Conservation (phyloP, 2,329 filamentous ascomycete species). For the Myriosclerotinia duriaeana region DNA sequence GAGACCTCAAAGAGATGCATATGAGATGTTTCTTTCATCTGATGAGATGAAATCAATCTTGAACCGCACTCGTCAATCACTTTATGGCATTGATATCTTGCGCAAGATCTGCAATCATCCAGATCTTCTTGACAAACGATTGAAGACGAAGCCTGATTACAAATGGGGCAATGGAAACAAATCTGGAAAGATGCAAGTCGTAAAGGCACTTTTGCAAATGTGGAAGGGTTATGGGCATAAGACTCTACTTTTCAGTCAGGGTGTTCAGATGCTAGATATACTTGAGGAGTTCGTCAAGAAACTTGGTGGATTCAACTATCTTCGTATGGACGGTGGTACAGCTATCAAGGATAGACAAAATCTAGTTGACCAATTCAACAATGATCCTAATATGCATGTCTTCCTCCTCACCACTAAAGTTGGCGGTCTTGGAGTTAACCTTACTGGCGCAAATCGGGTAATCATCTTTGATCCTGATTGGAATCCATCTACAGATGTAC, state of each 20-base stretch:
- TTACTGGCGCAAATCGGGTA: slow-evolving; percentile 91
- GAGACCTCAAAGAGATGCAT: slow-evolving; percentile 72
- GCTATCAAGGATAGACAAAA: slow-evolving; percentile 83
- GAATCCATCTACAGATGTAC: slow-evolving; percentile 95
- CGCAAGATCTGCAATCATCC: slow-evolving; percentile 98
- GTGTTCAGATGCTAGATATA: slow-evolving; percentile 93
- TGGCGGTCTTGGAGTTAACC: slow-evolving; percentile 87
- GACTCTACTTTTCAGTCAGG: slow-evolving; percentile 87
- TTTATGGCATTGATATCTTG: slow-evolving; percentile 88
- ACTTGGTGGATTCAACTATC: slow-evolving; percentile 69
- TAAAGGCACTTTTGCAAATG: slow-evolving; percentile 79
- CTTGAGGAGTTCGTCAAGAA: slow-evolving; percentile 75
- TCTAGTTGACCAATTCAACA: slow-evolving; percentile 92
- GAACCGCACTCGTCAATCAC: slow-evolving; percentile 69
- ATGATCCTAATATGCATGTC: slow-evolving; percentile 72
- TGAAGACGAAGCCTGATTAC: slow-evolving; percentile 60
- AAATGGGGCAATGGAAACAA: slow-evolving; percentile 75
- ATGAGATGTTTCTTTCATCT: slow-evolving; percentile 77
- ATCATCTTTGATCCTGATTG: slow-evolving; percentile 99
- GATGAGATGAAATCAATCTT: slow-evolving; percentile 84
- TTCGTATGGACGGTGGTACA: slow-evolving; percentile 92
- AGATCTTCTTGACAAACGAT: slow-evolving; percentile 69
- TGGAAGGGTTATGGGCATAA: slow-evolving; percentile 89
- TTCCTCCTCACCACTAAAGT: slow-evolving; percentile 96
- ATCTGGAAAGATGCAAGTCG: slow-evolving; percentile 95